Evolutionary conservation across 192 early-diverging fungal species (phyloP).

Genomic region (Coemansia sp.): DNA sequence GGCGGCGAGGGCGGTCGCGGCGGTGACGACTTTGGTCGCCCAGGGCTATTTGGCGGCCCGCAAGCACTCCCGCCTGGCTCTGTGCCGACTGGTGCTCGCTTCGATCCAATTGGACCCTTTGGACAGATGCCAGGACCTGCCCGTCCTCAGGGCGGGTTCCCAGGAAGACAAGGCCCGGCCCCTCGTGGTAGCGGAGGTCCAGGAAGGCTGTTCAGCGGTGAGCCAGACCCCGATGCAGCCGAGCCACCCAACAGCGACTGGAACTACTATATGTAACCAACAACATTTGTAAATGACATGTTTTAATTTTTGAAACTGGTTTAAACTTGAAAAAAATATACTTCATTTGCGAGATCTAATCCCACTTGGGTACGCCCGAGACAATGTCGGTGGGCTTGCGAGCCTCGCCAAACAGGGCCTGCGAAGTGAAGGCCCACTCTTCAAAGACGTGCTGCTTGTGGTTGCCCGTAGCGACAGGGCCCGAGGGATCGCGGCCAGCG

Average conservation of each 20-base stretch:
- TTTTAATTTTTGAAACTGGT: background rate
- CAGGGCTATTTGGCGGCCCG: conserved; percentile 60
- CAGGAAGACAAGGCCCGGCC: conserved; percentile 15
- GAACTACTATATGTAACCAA: conserved; percentile 34
- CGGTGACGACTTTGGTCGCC: conserved; percentile 16
- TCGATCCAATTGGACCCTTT: conserved; percentile 90
- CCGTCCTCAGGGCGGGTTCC: conserved; percentile 11
- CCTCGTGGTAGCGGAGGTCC: conserved; percentile 13
- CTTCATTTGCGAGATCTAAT: conserved; percentile 14
- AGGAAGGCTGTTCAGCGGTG: conserved; percentile 36
- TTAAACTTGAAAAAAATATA: conserved; percentile 5
- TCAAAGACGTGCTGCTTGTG: conserved; percentile 94
- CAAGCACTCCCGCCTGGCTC: conserved; percentile 67
- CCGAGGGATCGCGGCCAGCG: conserved; percentile 89
- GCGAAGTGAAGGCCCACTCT: conserved; percentile 71
- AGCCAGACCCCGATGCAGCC: conserved; percentile 37
- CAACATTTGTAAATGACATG: background rate
- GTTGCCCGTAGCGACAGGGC: conserved; percentile 89
- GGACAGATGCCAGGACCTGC: conserved; percentile 39
- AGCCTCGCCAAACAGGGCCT: conserved; percentile 73
- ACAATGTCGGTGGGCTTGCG: conserved; percentile 69
- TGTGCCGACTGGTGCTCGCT: conserved; percentile 85
- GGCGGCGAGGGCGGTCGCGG: conserved; percentile 24
- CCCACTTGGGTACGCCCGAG: conserved; percentile 73
- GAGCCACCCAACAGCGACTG: conserved; percentile 37